phyloP scores from a whole-genome alignment of 495 filamentous ascomycete species.

The Hypoxylon intermedium region DNA sequence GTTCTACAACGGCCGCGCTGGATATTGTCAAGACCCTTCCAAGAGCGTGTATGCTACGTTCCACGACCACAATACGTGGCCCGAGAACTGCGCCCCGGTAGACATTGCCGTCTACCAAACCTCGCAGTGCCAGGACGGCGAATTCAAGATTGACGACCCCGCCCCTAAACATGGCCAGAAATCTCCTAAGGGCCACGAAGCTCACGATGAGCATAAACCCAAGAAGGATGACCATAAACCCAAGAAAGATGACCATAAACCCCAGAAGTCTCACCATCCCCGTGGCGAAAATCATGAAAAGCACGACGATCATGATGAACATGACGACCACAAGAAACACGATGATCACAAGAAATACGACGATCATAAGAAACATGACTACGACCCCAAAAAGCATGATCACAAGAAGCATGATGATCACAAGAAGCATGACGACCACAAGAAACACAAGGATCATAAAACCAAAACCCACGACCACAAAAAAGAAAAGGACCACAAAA shows the following conservation, averaged over 20 bases:
- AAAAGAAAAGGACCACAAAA: neutral
- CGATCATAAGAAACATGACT: neutral
- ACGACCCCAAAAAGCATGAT: neutral
- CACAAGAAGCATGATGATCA: neutral
- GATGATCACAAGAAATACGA: neutral
- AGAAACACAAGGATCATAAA: neutral
- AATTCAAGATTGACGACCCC: neutral
- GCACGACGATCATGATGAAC: neutral
- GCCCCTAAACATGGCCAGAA: neutral
- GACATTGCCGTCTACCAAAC: neutral
- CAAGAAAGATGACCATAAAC: neutral
- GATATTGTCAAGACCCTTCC: conserved; percentile 10
- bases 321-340: neutral
- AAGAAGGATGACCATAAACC: neutral
- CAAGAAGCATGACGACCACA: neutral
- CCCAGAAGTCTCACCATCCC: neutral
- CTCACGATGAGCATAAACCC: neutral
- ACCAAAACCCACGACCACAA: neutral
- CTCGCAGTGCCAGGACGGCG: neutral
- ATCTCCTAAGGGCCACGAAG: neutral
- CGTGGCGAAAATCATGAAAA: neutral
- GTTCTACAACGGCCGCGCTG: conserved; percentile 21
- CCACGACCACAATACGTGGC: conserved; percentile 10
- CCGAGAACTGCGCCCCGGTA: conserved; percentile 18
- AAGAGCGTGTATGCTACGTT: conserved; percentile 23